Evolutionary conservation across 805 yeast species (phyloP), one percentile per base, ranked within the genome.

Genomic region (Ogataea methylovora): DNA sequence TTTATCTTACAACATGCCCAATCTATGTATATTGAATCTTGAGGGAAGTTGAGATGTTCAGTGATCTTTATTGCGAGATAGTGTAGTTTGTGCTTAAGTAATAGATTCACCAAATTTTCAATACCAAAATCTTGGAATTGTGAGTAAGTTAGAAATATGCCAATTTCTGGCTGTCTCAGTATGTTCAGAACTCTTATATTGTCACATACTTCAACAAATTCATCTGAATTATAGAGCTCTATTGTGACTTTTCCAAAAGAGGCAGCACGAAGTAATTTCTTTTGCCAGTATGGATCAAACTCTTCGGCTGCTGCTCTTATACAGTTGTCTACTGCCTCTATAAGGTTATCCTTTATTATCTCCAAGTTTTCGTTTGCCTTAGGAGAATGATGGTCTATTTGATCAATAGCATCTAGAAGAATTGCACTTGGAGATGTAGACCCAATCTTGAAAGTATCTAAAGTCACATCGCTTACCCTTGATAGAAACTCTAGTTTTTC

Each of bases 341-440:
- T 51, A 17, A 84, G 56, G 14, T 61, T 46, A 13, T 63, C 60
- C 21, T 71, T 69, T 41, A 79, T 64, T 38, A 73, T 52, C 55
- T 71, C 66, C 23, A 88, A 63, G 40, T 81, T 84, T 38, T 83
- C 85, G 49, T 83, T 84, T 0, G 95, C 90, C 46, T 80, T 79
- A 0, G 95, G 85, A 0, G 92, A 73, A 43, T 80, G 79, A 26
- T 61, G 60, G 11, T 75, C 72, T 8, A 86, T 60, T 38, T 82
- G 69, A 27, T 78, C 80, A 25, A 78, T 68, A 8, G 95, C 82
- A 56, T 88, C 96, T 8, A 85, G 59, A 23, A 92, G 60, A 17
- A 90, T 80, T 2, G 95, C 85, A 22, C 92, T 70, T 1, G 96
- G 83, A 23, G 84, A 71, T 0, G 84, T 71, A 0, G 96, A 85